phyloP scores from a whole-genome alignment of 225 moss, liverwort and hornwort genomes.

The Physcomitrium patens region DNA sequence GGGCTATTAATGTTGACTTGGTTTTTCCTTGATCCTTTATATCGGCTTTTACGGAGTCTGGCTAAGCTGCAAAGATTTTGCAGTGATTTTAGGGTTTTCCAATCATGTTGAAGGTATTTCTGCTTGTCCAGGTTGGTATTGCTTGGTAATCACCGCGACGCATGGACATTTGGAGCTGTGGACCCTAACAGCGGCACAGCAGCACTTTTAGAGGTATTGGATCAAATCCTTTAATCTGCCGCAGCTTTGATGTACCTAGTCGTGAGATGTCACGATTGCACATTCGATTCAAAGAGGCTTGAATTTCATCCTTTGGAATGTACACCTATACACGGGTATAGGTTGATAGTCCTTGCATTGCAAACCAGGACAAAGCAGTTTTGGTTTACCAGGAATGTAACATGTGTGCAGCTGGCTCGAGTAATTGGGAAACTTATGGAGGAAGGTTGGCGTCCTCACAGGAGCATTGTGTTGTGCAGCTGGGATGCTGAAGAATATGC shows the following conservation, averaged over 20 bases:
- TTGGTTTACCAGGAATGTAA: conserved; percentile 11
- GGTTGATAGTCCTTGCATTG: conserved; percentile 8
- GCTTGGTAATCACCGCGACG: conserved; percentile 94
- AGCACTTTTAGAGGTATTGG: conserved; percentile 73
- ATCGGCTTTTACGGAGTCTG: conserved; percentile 14
- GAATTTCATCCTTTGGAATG: neutral
- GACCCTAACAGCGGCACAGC: conserved; percentile 91
- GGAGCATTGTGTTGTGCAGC: conserved; percentile 80
- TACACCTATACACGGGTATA: neutral
- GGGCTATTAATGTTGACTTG: conserved; percentile 3
- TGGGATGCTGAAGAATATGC: conserved; percentile 97
- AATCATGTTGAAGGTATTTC: conserved; percentile 28
- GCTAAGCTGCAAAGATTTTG: conserved; percentile 1
- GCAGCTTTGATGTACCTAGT: conserved; percentile 12
- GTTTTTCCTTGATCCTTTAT: conserved; percentile 19
- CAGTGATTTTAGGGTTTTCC: neutral
- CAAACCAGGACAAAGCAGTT: conserved; percentile 12
- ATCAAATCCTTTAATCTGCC: conserved; percentile 6
- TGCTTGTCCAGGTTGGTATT: conserved; percentile 55
- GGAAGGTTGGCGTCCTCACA: conserved; percentile 78
- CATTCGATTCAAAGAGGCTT: neutral
- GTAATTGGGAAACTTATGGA: conserved; percentile 61
- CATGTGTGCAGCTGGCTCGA: conserved; percentile 63
- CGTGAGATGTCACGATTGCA: conserved; percentile 2
- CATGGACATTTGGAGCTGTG: conserved; percentile 92